These are phyloP conservation scores for Thuidium tamariscinum DNA, from an alignment of 225 moss, liverwort and hornwort genomes.

Conservation along the genomic window DNA sequence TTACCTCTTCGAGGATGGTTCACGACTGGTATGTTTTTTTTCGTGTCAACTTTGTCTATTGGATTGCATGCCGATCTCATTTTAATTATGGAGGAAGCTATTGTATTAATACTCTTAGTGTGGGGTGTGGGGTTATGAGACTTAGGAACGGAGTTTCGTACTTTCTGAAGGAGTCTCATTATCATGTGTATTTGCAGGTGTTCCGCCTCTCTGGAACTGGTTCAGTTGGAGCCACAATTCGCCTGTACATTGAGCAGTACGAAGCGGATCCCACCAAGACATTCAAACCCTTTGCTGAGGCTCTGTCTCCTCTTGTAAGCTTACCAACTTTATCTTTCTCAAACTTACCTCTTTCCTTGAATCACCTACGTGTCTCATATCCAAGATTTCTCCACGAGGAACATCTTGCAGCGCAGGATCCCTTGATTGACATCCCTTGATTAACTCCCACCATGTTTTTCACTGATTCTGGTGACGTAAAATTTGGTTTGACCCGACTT, in stretches of 20 bases:
- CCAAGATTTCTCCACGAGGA: not conserved
- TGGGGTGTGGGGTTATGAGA: not conserved
- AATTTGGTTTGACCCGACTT: not conserved
- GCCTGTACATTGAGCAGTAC: conserved; percentile 93
- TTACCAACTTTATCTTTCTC: not conserved
- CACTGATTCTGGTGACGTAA: not conserved
- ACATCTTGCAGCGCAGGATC: not conserved
- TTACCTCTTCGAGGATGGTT: conserved; percentile 94
- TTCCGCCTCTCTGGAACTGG: conserved; percentile 98
- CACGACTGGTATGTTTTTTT: conserved; percentile 57
- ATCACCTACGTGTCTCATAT: not conserved
- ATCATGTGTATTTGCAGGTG: conserved; percentile 22
- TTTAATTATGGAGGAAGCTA: not conserved
- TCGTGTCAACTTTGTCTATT: not conserved
- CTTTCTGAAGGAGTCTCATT: not conserved
- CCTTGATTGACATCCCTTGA: not conserved
- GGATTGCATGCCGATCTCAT: not conserved
- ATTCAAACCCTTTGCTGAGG: conserved; percentile 66
- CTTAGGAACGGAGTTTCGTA: not conserved
- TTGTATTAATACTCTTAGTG: not conserved
- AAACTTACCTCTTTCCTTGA: not conserved
- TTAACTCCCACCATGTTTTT: not conserved
- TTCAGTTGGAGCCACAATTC: conserved; percentile 90
- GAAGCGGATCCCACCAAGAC: conserved; percentile 72
- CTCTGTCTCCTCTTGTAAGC: conserved; percentile 81